Evolutionary conservation across 768 basidiomycete species (phyloP).

Genomic region (Lyophyllum decastes): DNA sequence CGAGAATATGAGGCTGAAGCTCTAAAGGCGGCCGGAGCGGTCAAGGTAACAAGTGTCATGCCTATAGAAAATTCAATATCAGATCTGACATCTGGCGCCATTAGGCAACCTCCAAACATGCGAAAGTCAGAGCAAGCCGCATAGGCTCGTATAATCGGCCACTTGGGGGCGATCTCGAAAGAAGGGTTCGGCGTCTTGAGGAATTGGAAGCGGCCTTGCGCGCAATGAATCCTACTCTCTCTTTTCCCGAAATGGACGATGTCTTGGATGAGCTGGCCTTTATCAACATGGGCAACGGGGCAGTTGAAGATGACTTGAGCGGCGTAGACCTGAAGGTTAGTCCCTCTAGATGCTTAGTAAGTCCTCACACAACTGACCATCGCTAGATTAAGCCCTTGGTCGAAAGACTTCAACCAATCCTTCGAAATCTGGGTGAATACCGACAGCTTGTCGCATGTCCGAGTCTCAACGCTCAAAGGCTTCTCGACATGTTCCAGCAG

Average conservation of each 20-base stretch:
- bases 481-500: slow-evolving; percentile 1
- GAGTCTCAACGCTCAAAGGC: not conserved
- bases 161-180: not conserved
- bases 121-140: not conserved
- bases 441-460: not conserved
- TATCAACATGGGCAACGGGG: too few relatives aligned
- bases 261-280: not conserved
- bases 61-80: too few relatives aligned
- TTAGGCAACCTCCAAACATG: not conserved
- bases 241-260: not conserved
- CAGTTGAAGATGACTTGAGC: too few relatives aligned
- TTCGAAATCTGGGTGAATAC: not conserved
- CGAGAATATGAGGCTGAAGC: not conserved
- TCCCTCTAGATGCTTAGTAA: too few relatives aligned
- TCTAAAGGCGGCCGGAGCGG: not conserved
- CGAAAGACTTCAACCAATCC: not conserved
- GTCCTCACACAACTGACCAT: not conserved
- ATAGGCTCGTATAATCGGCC: not conserved
- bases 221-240: too few relatives aligned
- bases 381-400: not conserved
- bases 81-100: not conserved
- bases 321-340: not conserved
- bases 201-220: not conserved
- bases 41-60: not conserved
- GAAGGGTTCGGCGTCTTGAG: not conserved